Conservation (phyloP, 108 stramenopile species). For the Schizochytrium sp. region DNA sequence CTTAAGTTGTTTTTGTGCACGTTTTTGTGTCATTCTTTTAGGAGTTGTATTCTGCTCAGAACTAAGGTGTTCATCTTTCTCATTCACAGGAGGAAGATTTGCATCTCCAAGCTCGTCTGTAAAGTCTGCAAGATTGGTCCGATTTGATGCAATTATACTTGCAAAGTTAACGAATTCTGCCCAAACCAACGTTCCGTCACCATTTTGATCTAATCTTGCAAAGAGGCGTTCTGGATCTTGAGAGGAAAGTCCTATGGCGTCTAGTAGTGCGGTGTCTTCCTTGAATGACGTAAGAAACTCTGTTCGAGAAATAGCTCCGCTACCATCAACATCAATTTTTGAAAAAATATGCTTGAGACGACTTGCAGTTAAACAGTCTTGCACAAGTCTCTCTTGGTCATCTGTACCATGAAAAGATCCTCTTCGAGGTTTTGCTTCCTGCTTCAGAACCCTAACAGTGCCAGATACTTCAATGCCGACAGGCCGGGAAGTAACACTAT, state of each 20-base stretch:
- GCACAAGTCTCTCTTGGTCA: background rate
- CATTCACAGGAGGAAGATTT: background rate
- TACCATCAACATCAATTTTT: background rate
- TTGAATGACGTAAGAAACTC: background rate
- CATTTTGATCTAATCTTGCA: background rate
- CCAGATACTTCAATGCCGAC: background rate
- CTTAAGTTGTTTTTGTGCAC: too few species aligned
- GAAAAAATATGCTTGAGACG: slow-evolving; percentile 41
- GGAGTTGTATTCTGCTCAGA: too few species aligned
- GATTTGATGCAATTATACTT: background rate
- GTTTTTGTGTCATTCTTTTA: too few species aligned
- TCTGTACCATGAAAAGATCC: too few species aligned
- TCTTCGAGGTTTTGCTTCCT: too few species aligned
- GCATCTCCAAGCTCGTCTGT: background rate
- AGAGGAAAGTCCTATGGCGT: background rate
- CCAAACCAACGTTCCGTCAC: background rate
- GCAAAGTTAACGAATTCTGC: background rate
- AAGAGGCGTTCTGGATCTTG: background rate
- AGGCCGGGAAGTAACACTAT: background rate
- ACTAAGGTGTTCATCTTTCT: too few species aligned
- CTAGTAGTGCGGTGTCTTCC: background rate
- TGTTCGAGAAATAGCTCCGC: background rate
- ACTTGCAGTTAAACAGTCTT: background rate
- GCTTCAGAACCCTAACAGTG: background rate
- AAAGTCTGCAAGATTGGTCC: background rate